phyloP scores from a whole-genome alignment of 2,329 filamentous ascomycete species.

The Zasmidium angulare region DNA sequence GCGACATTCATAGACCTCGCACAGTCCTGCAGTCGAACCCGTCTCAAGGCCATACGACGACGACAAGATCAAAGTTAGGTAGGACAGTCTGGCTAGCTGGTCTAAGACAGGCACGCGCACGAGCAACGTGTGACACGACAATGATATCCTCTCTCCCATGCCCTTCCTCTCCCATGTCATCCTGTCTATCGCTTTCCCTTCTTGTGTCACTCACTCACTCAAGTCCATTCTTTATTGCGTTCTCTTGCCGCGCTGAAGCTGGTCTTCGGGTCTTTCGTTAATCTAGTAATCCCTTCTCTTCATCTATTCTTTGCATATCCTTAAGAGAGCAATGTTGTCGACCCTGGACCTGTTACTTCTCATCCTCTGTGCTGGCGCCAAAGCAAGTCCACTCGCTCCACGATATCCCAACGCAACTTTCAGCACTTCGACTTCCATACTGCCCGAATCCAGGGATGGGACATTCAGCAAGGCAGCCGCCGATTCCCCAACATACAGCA shows the following conservation, averaged over 20 bases:
- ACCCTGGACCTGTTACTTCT: slow-evolving; percentile 13
- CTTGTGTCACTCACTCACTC: slow-evolving; percentile 17
- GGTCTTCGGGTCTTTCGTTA: slow-evolving; percentile 25
- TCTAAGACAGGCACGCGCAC: slow-evolving; percentile 1
- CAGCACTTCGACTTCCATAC: slow-evolving; percentile 1
- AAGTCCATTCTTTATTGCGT: no score
- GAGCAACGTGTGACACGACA: background rate
- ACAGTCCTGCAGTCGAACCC: slow-evolving; percentile 15
- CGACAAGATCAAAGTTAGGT: background rate
- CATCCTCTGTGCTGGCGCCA: slow-evolving; percentile 9
- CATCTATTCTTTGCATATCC: background rate
- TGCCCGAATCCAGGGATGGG: background rate
- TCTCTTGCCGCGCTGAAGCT: slow-evolving; percentile 28
- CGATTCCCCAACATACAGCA: background rate
- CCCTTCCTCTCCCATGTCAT: slow-evolving; percentile 6
- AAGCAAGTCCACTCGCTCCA: slow-evolving; percentile 14
- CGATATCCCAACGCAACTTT: slow-evolving; percentile 18
- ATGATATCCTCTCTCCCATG: slow-evolving; percentile 5
- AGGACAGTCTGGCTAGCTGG: slow-evolving; percentile 5
- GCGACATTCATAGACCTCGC: slow-evolving; percentile 22
- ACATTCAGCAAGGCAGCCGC: background rate
- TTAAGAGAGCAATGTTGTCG: slow-evolving; percentile 11
- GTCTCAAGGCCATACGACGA: slow-evolving; percentile 3
- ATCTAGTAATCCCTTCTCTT: slow-evolving; percentile 16
- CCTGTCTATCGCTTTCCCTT: slow-evolving; percentile 8